Base-by-base conservation (phyloP, 1,284 basidiomycete genomes). In the Trichosporon ovoides region DNA sequence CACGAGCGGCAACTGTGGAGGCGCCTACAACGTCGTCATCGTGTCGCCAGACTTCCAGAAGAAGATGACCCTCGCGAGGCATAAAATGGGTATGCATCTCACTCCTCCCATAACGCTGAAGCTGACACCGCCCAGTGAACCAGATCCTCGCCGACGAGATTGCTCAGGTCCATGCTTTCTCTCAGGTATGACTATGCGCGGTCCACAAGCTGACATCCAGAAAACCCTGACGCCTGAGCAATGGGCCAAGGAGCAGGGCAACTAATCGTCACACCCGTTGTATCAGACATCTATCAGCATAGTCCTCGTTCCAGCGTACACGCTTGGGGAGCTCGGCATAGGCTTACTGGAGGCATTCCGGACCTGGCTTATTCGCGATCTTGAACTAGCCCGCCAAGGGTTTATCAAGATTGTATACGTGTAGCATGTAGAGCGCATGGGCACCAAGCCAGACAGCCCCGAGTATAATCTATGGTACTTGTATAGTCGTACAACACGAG, bases 1-100 rank as follows among this genome's bases (percentile, higher is more conserved):
- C 63, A 77, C 75, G 0, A 77, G 75, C 3, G 76, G 74, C 20
- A 77, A 77, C 57, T 77, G 76, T 64, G 76, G 76, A 14, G 71
- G 69, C 14, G 74, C 74, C 3, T 77, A 70, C 51, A 71, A 73
- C 5, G 65, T 76, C 33, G 69, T 68, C 7, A 68, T 77, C 35
- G 76, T 77, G 7, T 76, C 76, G 20, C 68, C 71, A 6, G 70
- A 70, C 58, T 77, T 77, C 59, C 68, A 67, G 5, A 70, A 69
- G 58, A 77, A 76, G 65, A 71, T 72, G 60, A 76, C 75, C 2
- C 58, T 77, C 36, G 71, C 71, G 24, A 56, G 76, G 56, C 76
- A 77, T 62, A 76, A 76, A 62, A 66, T 77, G 43, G 67, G 76
- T 76, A 38, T 56, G 74, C 71, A 14, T 5, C 7, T 6, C 38